These are phyloP conservation scores for Cyclostephanos tholiformis DNA, from an alignment of 108 stramenopile genomes.

Conservation along the genomic window DNA sequence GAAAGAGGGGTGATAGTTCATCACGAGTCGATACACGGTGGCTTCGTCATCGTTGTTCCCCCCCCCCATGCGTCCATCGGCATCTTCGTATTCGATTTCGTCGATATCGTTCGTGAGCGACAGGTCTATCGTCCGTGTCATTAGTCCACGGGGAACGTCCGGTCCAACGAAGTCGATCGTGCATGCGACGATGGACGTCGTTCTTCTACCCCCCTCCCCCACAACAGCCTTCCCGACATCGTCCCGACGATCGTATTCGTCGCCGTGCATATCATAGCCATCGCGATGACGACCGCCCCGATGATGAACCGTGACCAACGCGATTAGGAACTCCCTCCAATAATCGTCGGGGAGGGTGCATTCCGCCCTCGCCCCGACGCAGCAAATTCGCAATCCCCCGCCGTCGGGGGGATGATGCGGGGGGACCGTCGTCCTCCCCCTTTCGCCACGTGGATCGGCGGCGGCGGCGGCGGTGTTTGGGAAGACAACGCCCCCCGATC, in stretches of 20 bases:
- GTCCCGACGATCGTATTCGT: slow-evolving; percentile 3
- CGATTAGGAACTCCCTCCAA: slow-evolving; percentile 82
- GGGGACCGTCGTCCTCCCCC: background rate
- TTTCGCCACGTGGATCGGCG: background rate
- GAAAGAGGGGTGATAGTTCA: slow-evolving; percentile 48
- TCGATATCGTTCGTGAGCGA: slow-evolving; percentile 2
- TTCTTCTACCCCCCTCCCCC: slow-evolving; percentile 1
- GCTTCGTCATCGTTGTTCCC: too few species aligned
- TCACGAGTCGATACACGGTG: slow-evolving; percentile 12
- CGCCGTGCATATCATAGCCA: slow-evolving; percentile 6
- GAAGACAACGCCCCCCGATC: too few species aligned
- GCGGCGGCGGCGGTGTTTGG: too few species aligned
- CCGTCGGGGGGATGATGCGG: too few species aligned
- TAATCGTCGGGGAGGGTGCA: slow-evolving; percentile 77
- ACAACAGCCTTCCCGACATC: too few species aligned
- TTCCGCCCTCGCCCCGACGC: slow-evolving; percentile 88
- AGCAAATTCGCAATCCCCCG: slow-evolving; percentile 45
- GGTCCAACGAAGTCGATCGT: slow-evolving; percentile 83
- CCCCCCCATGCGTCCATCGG: slow-evolving; percentile 15
- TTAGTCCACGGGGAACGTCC: slow-evolving; percentile 51
- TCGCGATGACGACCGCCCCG: background rate
- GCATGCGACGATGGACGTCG: slow-evolving; percentile 20
- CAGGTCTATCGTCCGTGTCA: slow-evolving; percentile 24
- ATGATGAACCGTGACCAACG: slow-evolving; percentile 17
- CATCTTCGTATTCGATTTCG: background rate